These are phyloP conservation scores for Mrakia blollopis DNA, from an alignment of 768 basidiomycete genomes.

Conservation along the genomic window DNA sequence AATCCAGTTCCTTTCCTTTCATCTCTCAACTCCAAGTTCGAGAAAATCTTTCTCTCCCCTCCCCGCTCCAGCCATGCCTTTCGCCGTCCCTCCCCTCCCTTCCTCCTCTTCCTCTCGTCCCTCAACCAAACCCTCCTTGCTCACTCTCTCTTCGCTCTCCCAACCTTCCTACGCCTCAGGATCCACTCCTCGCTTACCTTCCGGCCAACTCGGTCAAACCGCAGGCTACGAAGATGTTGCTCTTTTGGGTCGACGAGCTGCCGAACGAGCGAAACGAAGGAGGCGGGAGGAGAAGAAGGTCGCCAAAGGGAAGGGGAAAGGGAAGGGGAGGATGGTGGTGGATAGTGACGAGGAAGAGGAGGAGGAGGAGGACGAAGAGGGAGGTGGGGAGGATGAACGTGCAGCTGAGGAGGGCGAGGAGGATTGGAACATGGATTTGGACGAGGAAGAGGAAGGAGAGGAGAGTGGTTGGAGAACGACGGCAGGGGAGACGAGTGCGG, in stretches of 20 bases:
- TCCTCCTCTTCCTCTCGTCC: background rate
- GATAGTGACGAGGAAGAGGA: background rate
- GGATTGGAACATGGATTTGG: background rate
- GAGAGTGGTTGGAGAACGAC: background rate
- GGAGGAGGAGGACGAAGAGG: background rate
- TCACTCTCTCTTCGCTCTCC: background rate
- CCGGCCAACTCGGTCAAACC: background rate
- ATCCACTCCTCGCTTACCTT: background rate
- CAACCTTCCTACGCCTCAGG: background rate
- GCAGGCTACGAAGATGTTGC: constrained; percentile 1
- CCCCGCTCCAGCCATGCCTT: background rate
- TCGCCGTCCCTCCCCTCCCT: background rate
- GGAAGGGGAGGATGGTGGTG: background rate
- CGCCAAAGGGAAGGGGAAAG: background rate
- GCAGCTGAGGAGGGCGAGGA: background rate
- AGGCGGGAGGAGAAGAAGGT: background rate
- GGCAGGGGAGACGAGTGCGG: background rate
- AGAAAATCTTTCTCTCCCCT: background rate
- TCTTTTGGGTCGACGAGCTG: background rate
- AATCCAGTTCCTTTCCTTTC: background rate
- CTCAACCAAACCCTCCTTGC: background rate
- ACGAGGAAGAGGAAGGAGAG: background rate
- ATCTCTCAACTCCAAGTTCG: no score
- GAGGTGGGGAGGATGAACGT: background rate
- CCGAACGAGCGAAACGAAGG: background rate